Evolutionary conservation across 805 yeast genomes (phyloP).

Genomic region (Candida tammaniensis): DNA sequence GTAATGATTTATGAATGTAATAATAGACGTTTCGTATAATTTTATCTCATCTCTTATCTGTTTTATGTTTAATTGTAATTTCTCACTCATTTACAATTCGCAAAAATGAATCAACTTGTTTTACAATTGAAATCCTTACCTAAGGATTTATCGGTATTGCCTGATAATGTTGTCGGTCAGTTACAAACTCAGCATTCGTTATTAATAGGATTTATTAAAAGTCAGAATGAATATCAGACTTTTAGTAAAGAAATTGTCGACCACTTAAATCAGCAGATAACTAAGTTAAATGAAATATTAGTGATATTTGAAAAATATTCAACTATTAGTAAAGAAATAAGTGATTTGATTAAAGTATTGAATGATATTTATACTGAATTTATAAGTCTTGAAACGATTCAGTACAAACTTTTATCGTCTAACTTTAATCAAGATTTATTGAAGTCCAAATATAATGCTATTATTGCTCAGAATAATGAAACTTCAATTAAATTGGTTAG

Average conservation of each 20-base stretch:
- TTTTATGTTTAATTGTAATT: not conserved
- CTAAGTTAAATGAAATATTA: constrained; percentile 20
- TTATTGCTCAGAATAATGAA: constrained; percentile 21
- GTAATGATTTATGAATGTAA: constrained; percentile 14
- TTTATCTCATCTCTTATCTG: not conserved
- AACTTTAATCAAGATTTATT: constrained; percentile 34
- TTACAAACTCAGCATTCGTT: constrained; percentile 17
- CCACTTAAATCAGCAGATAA: constrained; percentile 12
- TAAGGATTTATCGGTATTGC: constrained; percentile 27
- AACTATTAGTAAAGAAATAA: constrained; percentile 15
- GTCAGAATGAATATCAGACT: constrained; percentile 11
- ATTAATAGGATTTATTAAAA: constrained; percentile 30
- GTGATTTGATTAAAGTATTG: constrained; percentile 21
- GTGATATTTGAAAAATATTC: constrained; percentile 13
- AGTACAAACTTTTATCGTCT: constrained; percentile 36
- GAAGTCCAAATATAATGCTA: constrained; percentile 23
- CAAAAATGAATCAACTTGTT: too few relatives aligned
- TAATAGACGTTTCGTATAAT: too few relatives aligned
- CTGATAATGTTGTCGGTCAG: constrained; percentile 22
- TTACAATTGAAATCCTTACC: constrained; percentile 20
- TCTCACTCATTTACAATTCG: too few relatives aligned
- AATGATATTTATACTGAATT: constrained; percentile 29
- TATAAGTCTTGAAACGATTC: constrained; percentile 31
- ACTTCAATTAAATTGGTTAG: constrained; percentile 19
- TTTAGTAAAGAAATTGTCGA: constrained; percentile 13